phyloP scores from a whole-genome alignment of 179 eudicot genomes.

The Gypsophila paniculata region DNA sequence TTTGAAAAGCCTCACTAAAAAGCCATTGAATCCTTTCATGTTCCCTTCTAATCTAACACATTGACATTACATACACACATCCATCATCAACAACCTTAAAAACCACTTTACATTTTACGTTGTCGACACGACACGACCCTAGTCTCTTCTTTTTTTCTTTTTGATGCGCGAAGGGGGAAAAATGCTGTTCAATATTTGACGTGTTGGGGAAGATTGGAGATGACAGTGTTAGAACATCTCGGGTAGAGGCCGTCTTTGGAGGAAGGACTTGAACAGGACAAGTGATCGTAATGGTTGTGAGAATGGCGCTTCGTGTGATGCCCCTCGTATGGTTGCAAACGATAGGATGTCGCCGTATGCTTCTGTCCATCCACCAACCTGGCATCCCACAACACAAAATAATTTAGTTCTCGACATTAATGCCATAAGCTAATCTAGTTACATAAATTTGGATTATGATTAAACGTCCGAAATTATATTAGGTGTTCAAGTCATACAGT shows the following conservation, averaged over 20 bases:
- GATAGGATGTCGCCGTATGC: slow-evolving; percentile 62
- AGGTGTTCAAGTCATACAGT: too few species aligned
- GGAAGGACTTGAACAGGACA: slow-evolving; percentile 71
- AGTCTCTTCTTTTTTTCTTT: not conserved
- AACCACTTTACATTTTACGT: slow-evolving; percentile 23
- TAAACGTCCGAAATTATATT: too few species aligned
- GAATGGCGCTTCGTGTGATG: slow-evolving; percentile 89
- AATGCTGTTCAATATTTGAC: slow-evolving; percentile 14
- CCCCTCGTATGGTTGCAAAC: slow-evolving; percentile 86
- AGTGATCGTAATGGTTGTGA: slow-evolving; percentile 83
- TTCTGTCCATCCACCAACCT: slow-evolving; percentile 97
- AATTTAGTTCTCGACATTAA: too few species aligned
- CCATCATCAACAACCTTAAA: slow-evolving; percentile 6
- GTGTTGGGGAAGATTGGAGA: not conserved
- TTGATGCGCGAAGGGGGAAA: not conserved
- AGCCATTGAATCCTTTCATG: slow-evolving; percentile 13
- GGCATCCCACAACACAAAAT: slow-evolving; percentile 1
- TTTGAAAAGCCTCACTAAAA: slow-evolving; percentile 15
- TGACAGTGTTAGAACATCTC: slow-evolving; percentile 33
- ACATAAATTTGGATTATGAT: too few species aligned
- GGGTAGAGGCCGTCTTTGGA: slow-evolving; percentile 61
- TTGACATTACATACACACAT: too few species aligned
- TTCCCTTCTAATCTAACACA: slow-evolving; percentile 23
- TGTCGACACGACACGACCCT: slow-evolving; percentile 11
- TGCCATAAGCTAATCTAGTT: too few species aligned